Conservation (phyloP, 148 eudicot species). For the Silene uniflora region DNA sequence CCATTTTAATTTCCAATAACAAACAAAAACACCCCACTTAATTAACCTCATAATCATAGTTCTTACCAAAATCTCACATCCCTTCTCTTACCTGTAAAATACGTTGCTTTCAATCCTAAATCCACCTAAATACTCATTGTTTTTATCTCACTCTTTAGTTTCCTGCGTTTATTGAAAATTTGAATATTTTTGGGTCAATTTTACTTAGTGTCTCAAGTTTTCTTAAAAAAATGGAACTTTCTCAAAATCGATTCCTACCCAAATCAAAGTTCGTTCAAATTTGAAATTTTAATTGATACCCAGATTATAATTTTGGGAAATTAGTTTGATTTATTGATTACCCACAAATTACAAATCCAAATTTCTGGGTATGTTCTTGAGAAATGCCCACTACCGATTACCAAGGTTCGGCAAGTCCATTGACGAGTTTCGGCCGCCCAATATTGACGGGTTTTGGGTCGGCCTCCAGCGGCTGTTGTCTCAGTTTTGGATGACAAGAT, state of each 20-base stretch:
- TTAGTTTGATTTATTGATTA: not conserved
- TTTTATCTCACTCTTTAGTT: conserved; percentile 3
- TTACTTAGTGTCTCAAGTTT: not conserved
- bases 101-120: conserved; percentile 23
- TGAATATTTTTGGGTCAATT: not conserved
- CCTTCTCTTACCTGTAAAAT: conserved; percentile 21
- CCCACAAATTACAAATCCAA: no score
- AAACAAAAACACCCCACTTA: not conserved
- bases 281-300: not conserved
- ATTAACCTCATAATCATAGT: not conserved
- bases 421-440: conserved; percentile 42
- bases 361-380: conserved; percentile 21
- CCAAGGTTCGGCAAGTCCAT: conserved; percentile 44
- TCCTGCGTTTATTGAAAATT: not conserved
- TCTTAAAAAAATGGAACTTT: not conserved
- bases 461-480: no score
- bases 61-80: not conserved
- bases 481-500: no score
- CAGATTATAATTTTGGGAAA: not conserved
- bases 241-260: conserved; percentile 8
- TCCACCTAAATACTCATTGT: not conserved
- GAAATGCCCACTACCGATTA: conserved; percentile 68
- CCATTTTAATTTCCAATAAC: not conserved
- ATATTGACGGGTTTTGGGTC: no score
- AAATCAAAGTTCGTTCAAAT: not conserved